Base-by-base conservation (phyloP, 78 protist species). In the Monosiga brevicollis region DNA sequence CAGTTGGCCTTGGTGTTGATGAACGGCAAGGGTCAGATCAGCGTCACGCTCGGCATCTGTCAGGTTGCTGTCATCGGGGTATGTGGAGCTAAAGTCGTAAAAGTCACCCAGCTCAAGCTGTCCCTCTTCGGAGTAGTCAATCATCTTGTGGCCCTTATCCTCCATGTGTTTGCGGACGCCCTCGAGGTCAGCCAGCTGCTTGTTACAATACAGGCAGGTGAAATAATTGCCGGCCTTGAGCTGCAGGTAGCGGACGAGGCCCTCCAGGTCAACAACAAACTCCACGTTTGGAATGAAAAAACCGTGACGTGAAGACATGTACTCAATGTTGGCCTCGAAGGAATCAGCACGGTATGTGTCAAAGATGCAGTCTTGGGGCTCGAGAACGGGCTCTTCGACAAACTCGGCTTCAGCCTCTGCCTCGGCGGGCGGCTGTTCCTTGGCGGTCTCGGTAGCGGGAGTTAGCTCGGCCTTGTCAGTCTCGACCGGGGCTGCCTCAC, bases 261-360 rank as follows among this genome's bases (percentile, higher is more conserved):
- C 96, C 76, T 73, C 82, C 55, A 90, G 70, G 81, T 93, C 96
- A 20, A 76, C 38, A 25, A 91, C 49, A 70, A 86, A 91, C 73
- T 93, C 93, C 3, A 90, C n/a, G 79, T 93, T 93, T 25, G 96
- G 96, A 6, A 93, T 88, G 71, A 87, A 93, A 89, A 93, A 93
- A 78, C 93, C 81, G 70, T 93, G 96, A 22, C 0, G 55, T 34
- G 36, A 73, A 10, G 90, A 80, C 94, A 93, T 93, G 85, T 93
- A 94, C 29, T 84, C 84, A 32, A 90, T 42, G 79, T 88, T 90
- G 72, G 26, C 71, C 42, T 90, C 88, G 10, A 92, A 25, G 43
- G 73, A 23, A 15, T 73, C 80, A 43, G 77, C 20, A 1, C 38
- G 29, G 62, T 81, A 76, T 29, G 36, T 43, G 79, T 93, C 90